These are phyloP conservation scores for Pichia sp. DNA, from an alignment of 1,139 yeast genomes.

Conservation along the genomic window DNA sequence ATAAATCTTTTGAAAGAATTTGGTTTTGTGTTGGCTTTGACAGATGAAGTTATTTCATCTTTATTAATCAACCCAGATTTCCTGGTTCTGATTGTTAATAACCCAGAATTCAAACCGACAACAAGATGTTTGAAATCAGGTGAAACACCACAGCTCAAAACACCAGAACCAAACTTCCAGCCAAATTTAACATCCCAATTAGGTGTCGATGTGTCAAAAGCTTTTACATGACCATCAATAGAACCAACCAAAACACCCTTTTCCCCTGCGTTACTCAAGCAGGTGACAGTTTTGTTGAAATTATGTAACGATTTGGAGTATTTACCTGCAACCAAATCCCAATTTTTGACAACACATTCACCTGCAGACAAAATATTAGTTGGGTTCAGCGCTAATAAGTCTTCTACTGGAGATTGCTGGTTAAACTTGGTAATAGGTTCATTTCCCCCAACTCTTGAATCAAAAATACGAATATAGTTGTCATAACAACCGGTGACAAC, in stretches of 20 bases:
- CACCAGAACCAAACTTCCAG: conserved; percentile 96
- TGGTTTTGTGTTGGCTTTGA: conserved; percentile 7
- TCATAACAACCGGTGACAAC: conserved; percentile 94
- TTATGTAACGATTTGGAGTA: conserved; percentile 58
- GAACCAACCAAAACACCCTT: conserved; percentile 87
- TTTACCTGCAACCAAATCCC: conserved; percentile 83
- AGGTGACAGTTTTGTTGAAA: conserved; percentile 90
- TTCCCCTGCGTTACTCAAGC: conserved; percentile 61
- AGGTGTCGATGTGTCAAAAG: conserved; percentile 68
- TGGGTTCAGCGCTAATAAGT: conserved; percentile 70
- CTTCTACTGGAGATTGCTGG: conserved; percentile 81
- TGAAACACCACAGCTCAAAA: conserved; percentile 80
- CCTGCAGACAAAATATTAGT: conserved; percentile 80
- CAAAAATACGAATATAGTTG: conserved; percentile 79
- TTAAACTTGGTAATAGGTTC: conserved; percentile 40
- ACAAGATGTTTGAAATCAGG: conserved; percentile 88
- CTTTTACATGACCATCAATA: conserved; percentile 93
- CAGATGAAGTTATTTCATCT: no score
- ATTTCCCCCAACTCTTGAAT: conserved; percentile 53
- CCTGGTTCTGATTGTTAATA: conserved; percentile 81
- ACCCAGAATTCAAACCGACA: conserved; percentile 89
- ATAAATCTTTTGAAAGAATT: conserved; percentile 61
- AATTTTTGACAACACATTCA: conserved; percentile 78
- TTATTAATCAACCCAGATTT: conserved; percentile 32
- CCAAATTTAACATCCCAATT: conserved; percentile 91